Evolutionary conservation across 176 grass and related monocot genomes (phyloP), one percentile per base, ranked within the genome.

Genomic region (Aegilops bicornis): DNA sequence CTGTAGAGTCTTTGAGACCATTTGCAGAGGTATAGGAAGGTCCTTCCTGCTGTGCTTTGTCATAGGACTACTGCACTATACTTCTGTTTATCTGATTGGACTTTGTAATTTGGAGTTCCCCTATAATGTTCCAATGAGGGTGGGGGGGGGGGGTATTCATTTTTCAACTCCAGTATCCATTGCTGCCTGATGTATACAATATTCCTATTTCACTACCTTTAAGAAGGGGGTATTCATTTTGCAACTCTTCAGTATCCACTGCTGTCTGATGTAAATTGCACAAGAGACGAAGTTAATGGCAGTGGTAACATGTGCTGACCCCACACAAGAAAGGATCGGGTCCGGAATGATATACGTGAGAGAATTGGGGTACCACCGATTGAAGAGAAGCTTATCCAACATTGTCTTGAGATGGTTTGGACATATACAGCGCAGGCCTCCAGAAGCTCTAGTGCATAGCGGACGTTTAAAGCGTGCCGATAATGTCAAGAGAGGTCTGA

Each of bases 21-120:
- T 59, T 40, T 83, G 56, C 32, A 87, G 42, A 74, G 24, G 39
- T 83, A 12, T 45, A 50, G 83, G 60, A 79, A 67, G 76, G 22
- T 66, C 43, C 59, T 83, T 90, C n/a, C 69, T 80, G 59, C 7
- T 87, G 7, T 69, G 3, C 5, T 45, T 47, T 22, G 5, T 23
- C 45, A 9, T 37, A 61, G 29, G 27, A 56, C 17, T 52, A 54
- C 50, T 25, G 1, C 8, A n/a, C 2, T 73, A 12, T 48, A 76
- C 54, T 45, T 83, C 72, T 67, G 62, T 64, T 23, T 20, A 36
- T 66, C 69, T 76, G 14, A 76, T 48, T 81, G 66, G 30, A 11
- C 11, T 77, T 80, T 77, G 4, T 62, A 81, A 33, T 75, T 13
- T 76, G 73, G 27, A 35, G 14, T 52, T 67, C 45, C 12, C 17